Evolutionary conservation across 805 yeast species (phyloP), one percentile per base, ranked within the genome.

Genomic region (Saturnispora sekii): DNA sequence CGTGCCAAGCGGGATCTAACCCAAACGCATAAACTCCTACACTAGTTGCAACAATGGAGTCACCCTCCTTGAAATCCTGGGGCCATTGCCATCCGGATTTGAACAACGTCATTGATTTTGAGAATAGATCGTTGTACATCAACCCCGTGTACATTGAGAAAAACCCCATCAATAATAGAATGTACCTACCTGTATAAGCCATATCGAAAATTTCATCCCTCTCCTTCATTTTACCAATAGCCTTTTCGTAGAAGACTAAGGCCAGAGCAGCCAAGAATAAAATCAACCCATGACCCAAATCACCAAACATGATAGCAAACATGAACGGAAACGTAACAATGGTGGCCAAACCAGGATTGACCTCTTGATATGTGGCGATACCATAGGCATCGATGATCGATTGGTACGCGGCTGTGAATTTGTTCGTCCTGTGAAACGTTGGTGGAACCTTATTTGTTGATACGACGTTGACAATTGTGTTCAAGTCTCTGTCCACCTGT

Each of bases 221-320:
- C 35, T 58, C 55, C 50, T 76, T 76, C 74, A 77, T 73, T 21
- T 64, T 64, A 18, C 68, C 74, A 43, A 81, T 67, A 34, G 61
- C 60, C 44, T 60, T 62, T 58, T 82, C 88, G 48, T 76, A 75
- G 36, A 69, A 55, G 9, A 81, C 81, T 47, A 82, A 61, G 4
- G 65, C 57, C 15, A 69, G 50, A 10, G 84, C 84, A 16, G 76
- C 80, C 51, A 79, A 58, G 29, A 74, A 60, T 56, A 82, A 65
- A 45, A 82, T 66, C 46, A 78, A 63, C n/a, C 89, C 89, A 58
- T 82, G 89, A 10, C 89, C 89, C 51, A 81, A 65, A 64, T 82
- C 89, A 64, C 89, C 89, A 65, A 82, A 82, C 89, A 82, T 82
- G 50, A 82, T 78, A 14, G 89, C 87, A 64, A 82, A 82, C 85